These are phyloP conservation scores for Mollisia scopiformis DNA, from an alignment of 2,329 filamentous ascomycete genomes.

Conservation along the genomic window DNA sequence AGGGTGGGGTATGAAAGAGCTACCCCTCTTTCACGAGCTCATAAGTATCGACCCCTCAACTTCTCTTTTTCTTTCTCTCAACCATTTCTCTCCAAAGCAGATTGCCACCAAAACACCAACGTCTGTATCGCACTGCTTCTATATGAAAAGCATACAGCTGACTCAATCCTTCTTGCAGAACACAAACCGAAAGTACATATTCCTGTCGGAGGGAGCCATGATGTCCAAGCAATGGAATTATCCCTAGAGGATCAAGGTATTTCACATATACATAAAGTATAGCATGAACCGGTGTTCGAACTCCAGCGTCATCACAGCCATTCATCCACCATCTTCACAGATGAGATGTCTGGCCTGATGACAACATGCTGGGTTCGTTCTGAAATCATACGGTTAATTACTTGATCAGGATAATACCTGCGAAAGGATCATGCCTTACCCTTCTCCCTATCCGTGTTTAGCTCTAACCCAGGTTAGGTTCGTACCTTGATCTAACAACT, in stretches of 20 bases:
- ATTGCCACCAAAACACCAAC: background rate
- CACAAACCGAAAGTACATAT: slow-evolving; percentile 28
- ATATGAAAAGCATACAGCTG: background rate
- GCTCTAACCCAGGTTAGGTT: slow-evolving; percentile 45
- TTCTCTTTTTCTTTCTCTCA: background rate
- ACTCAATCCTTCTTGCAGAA: slow-evolving; percentile 8
- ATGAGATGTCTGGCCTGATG: slow-evolving; percentile 34
- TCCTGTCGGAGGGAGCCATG: slow-evolving; percentile 31
- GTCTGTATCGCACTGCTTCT: slow-evolving; percentile 18
- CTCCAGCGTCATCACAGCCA: slow-evolving; percentile 36
- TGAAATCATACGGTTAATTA: slow-evolving; percentile 91
- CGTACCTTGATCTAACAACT: slow-evolving; percentile 33
- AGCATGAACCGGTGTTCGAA: slow-evolving; percentile 70
- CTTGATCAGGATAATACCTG: slow-evolving; percentile 99
- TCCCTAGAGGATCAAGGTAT: slow-evolving; percentile 40
- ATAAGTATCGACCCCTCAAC: slow-evolving; percentile 4
- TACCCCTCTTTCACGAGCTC: slow-evolving; percentile 27
- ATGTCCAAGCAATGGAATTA: slow-evolving; percentile 36
- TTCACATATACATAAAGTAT: slow-evolving; percentile 45
- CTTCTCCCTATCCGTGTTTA: slow-evolving; percentile 39
- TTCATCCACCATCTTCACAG: slow-evolving; percentile 32
- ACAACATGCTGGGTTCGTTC: slow-evolving; percentile 46
- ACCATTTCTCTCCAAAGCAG: background rate
- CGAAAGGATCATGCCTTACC: slow-evolving; percentile 96
- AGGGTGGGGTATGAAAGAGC: slow-evolving; percentile 18